Conservation (phyloP, 1,284 basidiomycete genomes). For the Boletus chippewaensis region DNA sequence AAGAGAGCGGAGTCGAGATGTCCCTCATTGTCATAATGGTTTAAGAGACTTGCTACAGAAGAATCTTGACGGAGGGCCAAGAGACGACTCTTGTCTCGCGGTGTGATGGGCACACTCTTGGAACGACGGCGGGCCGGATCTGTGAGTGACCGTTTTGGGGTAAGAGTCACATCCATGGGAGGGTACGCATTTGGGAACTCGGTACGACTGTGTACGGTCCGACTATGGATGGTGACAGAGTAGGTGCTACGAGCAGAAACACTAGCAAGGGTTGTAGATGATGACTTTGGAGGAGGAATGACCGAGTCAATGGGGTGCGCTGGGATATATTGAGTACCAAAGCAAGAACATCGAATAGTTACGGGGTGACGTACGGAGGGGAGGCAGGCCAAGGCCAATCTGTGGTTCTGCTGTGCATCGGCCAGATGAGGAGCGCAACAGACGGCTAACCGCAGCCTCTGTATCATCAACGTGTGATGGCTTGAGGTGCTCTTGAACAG, state of each 20-base stretch:
- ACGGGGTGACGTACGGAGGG: constrained; percentile 50
- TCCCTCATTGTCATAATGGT: constrained; percentile 67
- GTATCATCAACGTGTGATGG: constrained; percentile 37
- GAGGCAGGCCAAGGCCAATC: constrained; percentile 52
- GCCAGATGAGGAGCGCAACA: constrained; percentile 66
- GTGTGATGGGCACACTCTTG: constrained; percentile 31
- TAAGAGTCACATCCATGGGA: constrained; percentile 26
- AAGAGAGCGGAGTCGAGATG: constrained; percentile 54
- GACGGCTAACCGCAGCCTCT: constrained; percentile 53
- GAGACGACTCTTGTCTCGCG: constrained; percentile 49
- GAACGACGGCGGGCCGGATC: constrained; percentile 28
- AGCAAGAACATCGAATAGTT: background rate
- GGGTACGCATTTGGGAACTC: constrained; percentile 60
- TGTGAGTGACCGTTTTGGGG: constrained; percentile 24
- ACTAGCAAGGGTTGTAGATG: constrained; percentile 44
- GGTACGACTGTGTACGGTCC: constrained; percentile 52
- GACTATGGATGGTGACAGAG: constrained; percentile 59
- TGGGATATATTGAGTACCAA: constrained; percentile 22
- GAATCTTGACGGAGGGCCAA: constrained; percentile 63
- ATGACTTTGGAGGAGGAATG: constrained; percentile 42
- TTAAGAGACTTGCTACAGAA: constrained; percentile 64
- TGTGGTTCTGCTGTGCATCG: constrained; percentile 52
- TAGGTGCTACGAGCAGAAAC: constrained; percentile 54
- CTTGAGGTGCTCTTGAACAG: constrained; percentile 15
- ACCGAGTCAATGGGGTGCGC: constrained; percentile 63